Base-by-base conservation (phyloP, 1,284 basidiomycete genomes). In the Apiotrichum mycotoxinovorans region DNA sequence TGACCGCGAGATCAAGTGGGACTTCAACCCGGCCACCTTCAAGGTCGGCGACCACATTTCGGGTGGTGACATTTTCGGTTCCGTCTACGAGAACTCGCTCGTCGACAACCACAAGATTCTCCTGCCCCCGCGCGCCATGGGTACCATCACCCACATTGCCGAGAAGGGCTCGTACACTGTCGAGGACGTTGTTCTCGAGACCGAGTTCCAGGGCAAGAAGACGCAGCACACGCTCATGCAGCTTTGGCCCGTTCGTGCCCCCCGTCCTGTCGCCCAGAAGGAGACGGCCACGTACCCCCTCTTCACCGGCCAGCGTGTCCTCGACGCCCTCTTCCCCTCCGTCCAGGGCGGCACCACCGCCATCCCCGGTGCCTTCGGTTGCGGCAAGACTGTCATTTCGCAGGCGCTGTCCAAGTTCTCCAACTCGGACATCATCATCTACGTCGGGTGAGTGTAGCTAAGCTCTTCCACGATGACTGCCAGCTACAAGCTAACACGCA, bases 341-440 rank as follows among this genome's bases (percentile, higher is more conserved):
- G 94, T 98, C 4, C 96, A 98, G 80, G 96, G 96, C 67, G 96
- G 96, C 59, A 98, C 96, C 11, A 99, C 96, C 9, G 93, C 95
- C 62, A 99, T 98, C 76, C 96, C 96, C 30, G 96, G 96, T 68
- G 96, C 96, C 67, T 99, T 99, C 77, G 96, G 96, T 71, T 98
- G 95, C 71, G 91, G 91, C 67, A 94, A 94, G 82, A 97, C 93
- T 25, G 93, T 97, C 69, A 97, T 97, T 70, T 94, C 91, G 38
- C 79, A 96, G 80, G 96, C 95, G 15, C 81, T 99, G 61, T 98
- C 96, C 66, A 99, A 99, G 77, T 99, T 87, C 80, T 99, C 96
- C 35, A 99, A 99, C 82, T 97, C 94, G 68, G 95, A 98, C 76
- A 98, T 98, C 69, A 98, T 99, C 74, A 87, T 98, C 66, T 99